A percentile compares a stretch with the other conserved stretches of the same genome.
phyloP scores from a whole-genome alignment of 768 basidiomycete genomes.

The Mycena maculata region DNA sequence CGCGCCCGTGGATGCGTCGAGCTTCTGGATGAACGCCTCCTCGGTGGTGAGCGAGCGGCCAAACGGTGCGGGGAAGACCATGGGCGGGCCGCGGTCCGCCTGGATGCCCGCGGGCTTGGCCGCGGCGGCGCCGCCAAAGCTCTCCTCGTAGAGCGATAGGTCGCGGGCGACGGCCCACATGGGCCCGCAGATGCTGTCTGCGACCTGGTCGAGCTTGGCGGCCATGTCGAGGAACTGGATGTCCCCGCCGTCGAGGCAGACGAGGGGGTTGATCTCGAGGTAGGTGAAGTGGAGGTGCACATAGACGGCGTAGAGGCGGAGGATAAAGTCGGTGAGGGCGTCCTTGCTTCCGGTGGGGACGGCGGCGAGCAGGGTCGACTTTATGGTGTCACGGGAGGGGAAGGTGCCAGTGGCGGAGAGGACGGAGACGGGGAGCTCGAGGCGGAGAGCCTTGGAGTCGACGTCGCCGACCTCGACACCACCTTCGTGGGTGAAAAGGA shows the following conservation, averaged over 20 bases:
- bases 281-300: conserved; percentile 99
- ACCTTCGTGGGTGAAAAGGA: conserved; percentile 99
- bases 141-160: conserved; percentile 73
- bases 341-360: conserved; percentile 90
- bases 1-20: conserved; percentile 96
- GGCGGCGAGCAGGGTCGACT: conserved; percentile 79
- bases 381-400: conserved; percentile 85
- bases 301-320: conserved; percentile 96
- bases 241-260: conserved; percentile 86
- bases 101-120: conserved; percentile 65
- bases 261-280: conserved; percentile 99
- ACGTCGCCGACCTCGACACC: conserved; percentile 99
- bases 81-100: conserved; percentile 96
- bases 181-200: conserved; percentile 96
- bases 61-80: conserved; percentile 97
- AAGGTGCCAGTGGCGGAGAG: conserved; percentile 62
- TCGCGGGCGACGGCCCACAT: conserved; percentile 99
- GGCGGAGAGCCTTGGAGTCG: conserved; percentile 94
- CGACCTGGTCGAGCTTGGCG: conserved; percentile 99
- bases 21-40: conserved; percentile 98
- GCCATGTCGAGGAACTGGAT: conserved; percentile 99
- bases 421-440: conserved; percentile 79
- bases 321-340: conserved; percentile 93
- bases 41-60: conserved; percentile 98
- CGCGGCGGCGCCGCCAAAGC: conserved; percentile 51